Evolutionary conservation across 1,284 basidiomycete genomes (phyloP).

Genomic region (Pseudozyma pruni): DNA sequence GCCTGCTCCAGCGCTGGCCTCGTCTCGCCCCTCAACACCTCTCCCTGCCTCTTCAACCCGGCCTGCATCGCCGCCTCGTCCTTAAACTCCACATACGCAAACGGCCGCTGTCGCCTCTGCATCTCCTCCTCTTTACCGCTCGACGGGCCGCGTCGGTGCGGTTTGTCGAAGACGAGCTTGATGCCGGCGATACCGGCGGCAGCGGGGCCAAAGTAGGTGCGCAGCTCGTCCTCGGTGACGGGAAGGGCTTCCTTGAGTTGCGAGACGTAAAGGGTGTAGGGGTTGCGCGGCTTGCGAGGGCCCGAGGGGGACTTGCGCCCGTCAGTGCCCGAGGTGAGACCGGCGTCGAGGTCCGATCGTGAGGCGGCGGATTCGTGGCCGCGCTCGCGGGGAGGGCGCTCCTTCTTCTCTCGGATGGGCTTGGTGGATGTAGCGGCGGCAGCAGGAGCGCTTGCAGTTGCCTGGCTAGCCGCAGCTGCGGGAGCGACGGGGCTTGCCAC

Average conservation of each 20-base stretch:
- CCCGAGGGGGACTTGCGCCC: constrained; percentile 34
- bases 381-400: constrained; percentile 22
- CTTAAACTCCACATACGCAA: constrained; percentile 54
- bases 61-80: constrained; percentile 41
- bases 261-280: constrained; percentile 52
- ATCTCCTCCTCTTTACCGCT: constrained; percentile 38
- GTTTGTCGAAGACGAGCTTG: constrained; percentile 52
- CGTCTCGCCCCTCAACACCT: constrained; percentile 34
- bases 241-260: constrained; percentile 57
- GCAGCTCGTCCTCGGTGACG: constrained; percentile 52
- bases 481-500: not conserved
- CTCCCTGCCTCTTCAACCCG: constrained; percentile 38
- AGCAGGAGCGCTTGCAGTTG: not conserved
- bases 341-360: constrained; percentile 39
- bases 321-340: constrained; percentile 40
- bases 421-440: constrained; percentile 20
- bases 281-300: constrained; percentile 29
- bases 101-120: constrained; percentile 45
- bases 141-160: constrained; percentile 26
- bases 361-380: constrained; percentile 47
- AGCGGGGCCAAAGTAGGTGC: constrained; percentile 57
- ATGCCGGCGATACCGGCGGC: constrained; percentile 44
- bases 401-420: constrained; percentile 38
- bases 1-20: constrained; percentile 40
- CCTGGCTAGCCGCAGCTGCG: constrained; percentile 2